Percentiles rank a stretch among this genome's conserved stretches.
These are phyloP conservation scores for Talaromyces pinophilus DNA, from an alignment of 2,329 filamentous ascomycete species.

Conservation along the genomic window DNA sequence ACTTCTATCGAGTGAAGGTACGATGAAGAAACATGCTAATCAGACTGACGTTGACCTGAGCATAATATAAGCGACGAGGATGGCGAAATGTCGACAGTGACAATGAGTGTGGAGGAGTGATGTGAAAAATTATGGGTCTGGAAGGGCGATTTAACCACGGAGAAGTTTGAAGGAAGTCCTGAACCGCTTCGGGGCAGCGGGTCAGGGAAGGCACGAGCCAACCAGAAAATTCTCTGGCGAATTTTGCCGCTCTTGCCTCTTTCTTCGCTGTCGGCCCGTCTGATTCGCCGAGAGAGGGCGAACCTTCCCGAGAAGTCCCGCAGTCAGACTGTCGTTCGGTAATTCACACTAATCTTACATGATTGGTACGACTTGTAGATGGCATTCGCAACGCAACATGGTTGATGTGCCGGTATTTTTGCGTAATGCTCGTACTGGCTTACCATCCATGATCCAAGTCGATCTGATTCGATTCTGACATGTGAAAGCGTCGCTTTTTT, in stretches of 20 bases:
- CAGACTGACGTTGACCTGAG: neutral
- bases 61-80: slow-evolving; percentile 2
- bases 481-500: neutral
- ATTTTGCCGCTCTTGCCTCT: neutral
- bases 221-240: neutral
- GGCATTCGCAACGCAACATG: neutral
- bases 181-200: slow-evolving; percentile 2
- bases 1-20: neutral
- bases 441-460: neutral
- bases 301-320: slow-evolving; percentile 12
- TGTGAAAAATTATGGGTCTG: slow-evolving; percentile 9
- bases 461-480: slow-evolving; percentile 8
- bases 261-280: neutral
- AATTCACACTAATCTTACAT: neutral
- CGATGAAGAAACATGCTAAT: neutral
- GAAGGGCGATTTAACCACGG: neutral
- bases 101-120: neutral
- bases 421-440: neutral
- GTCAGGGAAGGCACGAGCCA: slow-evolving; percentile 14
- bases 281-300: slow-evolving; percentile 4
- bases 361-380: neutral
- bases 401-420: neutral
- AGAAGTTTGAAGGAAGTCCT: neutral
- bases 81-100: slow-evolving; percentile 6
- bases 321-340: neutral